Base-by-base conservation (phyloP, 352 stramenopile genomes). In the Globisporangium recalcitrans region DNA sequence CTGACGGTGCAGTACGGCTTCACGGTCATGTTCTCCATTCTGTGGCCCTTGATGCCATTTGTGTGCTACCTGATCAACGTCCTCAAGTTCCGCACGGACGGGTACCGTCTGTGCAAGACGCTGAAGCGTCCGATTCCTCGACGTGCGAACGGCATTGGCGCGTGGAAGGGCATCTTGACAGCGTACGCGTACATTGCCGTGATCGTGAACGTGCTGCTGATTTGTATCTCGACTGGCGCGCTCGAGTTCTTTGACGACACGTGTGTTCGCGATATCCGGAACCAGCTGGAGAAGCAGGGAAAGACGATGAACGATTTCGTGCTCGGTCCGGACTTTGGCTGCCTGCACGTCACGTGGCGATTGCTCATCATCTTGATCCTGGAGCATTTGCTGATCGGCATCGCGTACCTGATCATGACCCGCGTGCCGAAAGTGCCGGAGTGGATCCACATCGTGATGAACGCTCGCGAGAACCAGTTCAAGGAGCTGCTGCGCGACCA, bases 21-120 rank as follows among this genome's bases (percentile, higher is more conserved):
- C 58, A 87, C 77, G 9, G 82, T 90, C 44, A 91, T 91, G 80
- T 91, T 91, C 53, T 88, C 78, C 9, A 88, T 91, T 57, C 63
- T 91, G 42, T 91, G 82, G 82, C 82, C 80, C 26, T 57, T 80
- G 27, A 91, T 91, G 82, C 82, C 82, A 0, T 74, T 88, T 53
- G 82, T 75, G 21, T 91, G 82, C 61, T 87, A 82, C 44, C 34
- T 83, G 34, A 88, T 91, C 56, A 91, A 91, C 59, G 75, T 69
- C 16, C 63, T 91, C 52, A 91, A 91, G 64, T 68, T 77, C 4
- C 75, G 82, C 42, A 81, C 77, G 0, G 82, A 91, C 52, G 82
- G 78, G 22, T 89, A 84, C 60, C 73, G 82, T 1, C 65, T 90
- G 8, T 89, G 74, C 57, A 83, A 83, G 51, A 91, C 82, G 9